Conservation (phyloP, 2,329 filamentous ascomycete genomes). For the Scytalidium lignicola region DNA sequence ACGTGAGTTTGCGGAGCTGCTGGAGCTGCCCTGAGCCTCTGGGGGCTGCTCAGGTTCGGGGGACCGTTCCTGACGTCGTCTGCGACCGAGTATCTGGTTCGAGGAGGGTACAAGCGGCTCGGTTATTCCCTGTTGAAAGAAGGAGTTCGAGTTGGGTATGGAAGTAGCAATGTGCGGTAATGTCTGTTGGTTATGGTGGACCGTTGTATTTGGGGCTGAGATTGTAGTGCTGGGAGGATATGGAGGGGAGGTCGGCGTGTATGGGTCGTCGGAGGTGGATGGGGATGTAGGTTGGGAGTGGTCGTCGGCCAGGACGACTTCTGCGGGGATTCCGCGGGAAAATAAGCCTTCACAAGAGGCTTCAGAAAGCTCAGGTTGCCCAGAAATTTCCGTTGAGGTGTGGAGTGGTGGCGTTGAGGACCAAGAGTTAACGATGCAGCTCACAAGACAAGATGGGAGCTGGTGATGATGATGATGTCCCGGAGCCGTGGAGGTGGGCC, state of each 20-base stretch:
- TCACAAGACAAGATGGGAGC: not conserved
- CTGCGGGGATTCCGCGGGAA: constrained; percentile 42
- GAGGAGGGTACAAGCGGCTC: constrained; percentile 22
- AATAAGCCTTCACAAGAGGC: constrained; percentile 5
- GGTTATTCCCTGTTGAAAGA: constrained; percentile 31
- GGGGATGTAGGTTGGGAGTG: constrained; percentile 51
- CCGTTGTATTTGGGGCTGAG: constrained; percentile 34
- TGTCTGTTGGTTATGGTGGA: constrained; percentile 14
- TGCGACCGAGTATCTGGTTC: constrained; percentile 47
- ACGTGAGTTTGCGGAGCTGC: constrained; percentile 14
- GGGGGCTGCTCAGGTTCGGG: constrained; percentile 32
- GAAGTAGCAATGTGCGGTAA: constrained; percentile 17
- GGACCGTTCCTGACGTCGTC: constrained; percentile 40
- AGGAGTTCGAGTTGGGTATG: constrained; percentile 18
- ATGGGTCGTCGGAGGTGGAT: constrained; percentile 63
- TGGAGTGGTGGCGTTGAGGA: constrained; percentile 1
- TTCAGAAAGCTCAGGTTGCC: constrained; percentile 7
- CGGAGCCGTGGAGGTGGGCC: not conserved
- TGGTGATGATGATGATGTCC: not conserved
- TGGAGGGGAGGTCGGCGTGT: constrained; percentile 48
- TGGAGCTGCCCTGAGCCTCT: constrained; percentile 23
- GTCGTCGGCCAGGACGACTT: constrained; percentile 71
- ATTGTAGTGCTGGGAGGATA: constrained; percentile 41
- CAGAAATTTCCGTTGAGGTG: constrained; percentile 9
- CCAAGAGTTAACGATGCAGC: not conserved